Evolutionary conservation across 306 rosid genomes (phyloP).

Genomic region (Dalbergia oliveri): DNA sequence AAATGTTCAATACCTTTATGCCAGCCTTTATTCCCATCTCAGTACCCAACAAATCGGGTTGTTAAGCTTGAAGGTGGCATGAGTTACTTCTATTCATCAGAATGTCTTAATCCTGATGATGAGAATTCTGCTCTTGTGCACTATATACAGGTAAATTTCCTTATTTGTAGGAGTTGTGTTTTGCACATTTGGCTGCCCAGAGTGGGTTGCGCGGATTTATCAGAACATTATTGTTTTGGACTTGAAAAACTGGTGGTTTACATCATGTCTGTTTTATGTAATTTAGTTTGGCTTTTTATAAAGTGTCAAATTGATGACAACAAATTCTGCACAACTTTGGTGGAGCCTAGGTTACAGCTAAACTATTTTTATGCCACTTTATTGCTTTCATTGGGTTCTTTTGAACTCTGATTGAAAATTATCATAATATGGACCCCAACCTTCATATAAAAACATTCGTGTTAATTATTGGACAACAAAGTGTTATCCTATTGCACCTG

Average conservation of each 20-base stretch:
- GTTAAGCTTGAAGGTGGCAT: conserved; percentile 82
- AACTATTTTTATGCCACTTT: not conserved
- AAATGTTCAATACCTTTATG: conserved; percentile 66
- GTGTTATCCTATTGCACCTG: conserved; percentile 6
- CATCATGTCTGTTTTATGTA: not conserved
- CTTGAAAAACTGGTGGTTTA: conserved; percentile 15
- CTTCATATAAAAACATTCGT: conserved; percentile 11
- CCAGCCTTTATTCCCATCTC: conserved; percentile 83
- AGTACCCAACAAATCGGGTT: conserved; percentile 76
- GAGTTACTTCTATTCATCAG: conserved; percentile 71
- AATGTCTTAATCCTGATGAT: conserved; percentile 86
- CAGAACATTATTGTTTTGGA: conserved; percentile 19
- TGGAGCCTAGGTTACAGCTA: conserved; percentile 25
- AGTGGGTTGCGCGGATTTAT: conserved; percentile 10
- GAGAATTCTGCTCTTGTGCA: conserved; percentile 92
- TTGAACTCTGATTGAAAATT: conserved; percentile 1
- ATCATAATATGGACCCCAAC: not conserved
- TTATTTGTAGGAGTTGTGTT: conserved; percentile 18
- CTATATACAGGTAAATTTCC: conserved; percentile 75
- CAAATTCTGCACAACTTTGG: conserved; percentile 3
- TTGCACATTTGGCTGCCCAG: conserved; percentile 11
- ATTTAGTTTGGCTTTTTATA: conserved; percentile 16
- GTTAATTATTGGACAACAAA: conserved; percentile 19
- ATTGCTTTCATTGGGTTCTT: conserved; percentile 29
- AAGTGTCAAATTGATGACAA: conserved; percentile 19